Conservation (phyloP, 1,284 basidiomycete species). For the Moniliella sp. region DNA sequence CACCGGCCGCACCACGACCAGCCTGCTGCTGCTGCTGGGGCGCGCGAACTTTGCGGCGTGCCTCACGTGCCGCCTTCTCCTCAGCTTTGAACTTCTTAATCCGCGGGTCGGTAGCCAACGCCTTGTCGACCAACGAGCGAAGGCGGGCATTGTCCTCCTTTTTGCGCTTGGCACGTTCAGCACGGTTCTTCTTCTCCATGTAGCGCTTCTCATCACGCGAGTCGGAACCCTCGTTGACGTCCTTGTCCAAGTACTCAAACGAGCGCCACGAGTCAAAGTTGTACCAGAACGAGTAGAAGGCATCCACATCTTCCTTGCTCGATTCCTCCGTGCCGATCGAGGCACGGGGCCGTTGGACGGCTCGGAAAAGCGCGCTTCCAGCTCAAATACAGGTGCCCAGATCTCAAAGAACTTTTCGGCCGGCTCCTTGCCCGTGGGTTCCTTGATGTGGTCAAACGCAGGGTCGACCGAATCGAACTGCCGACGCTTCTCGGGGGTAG, state of each 20-base stretch:
- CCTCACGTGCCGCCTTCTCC: slow-evolving; percentile 80
- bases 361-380: slow-evolving; percentile 68
- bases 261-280: slow-evolving; percentile 96
- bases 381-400: slow-evolving; percentile 61
- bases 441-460: slow-evolving; percentile 47
- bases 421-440: slow-evolving; percentile 33
- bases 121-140: slow-evolving; percentile 64
- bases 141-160: slow-evolving; percentile 90
- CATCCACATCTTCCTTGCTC: slow-evolving; percentile 61
- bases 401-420: slow-evolving; percentile 45
- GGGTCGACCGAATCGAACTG: slow-evolving; percentile 95
- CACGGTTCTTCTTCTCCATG: slow-evolving; percentile 97
- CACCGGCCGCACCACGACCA: slow-evolving; percentile 9
- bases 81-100: slow-evolving; percentile 93
- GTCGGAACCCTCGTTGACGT: slow-evolving; percentile 89
- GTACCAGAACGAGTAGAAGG: slow-evolving; percentile 97
- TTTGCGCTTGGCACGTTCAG: slow-evolving; percentile 81
- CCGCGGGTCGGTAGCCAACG: slow-evolving; percentile 67
- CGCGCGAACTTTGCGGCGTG: slow-evolving; percentile 55
- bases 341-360: slow-evolving; percentile 56
- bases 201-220: slow-evolving; percentile 96
- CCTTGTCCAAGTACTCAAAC: slow-evolving; percentile 96
- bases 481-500: slow-evolving; percentile 61
- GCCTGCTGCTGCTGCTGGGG: too few species aligned
- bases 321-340: slow-evolving; percentile 52